A percentile compares a stretch with the other conserved stretches of the same genome.
These are phyloP conservation scores for Mycosarcoma maydis DNA, from an alignment of 1,284 basidiomycete genomes.

Conservation along the genomic window DNA sequence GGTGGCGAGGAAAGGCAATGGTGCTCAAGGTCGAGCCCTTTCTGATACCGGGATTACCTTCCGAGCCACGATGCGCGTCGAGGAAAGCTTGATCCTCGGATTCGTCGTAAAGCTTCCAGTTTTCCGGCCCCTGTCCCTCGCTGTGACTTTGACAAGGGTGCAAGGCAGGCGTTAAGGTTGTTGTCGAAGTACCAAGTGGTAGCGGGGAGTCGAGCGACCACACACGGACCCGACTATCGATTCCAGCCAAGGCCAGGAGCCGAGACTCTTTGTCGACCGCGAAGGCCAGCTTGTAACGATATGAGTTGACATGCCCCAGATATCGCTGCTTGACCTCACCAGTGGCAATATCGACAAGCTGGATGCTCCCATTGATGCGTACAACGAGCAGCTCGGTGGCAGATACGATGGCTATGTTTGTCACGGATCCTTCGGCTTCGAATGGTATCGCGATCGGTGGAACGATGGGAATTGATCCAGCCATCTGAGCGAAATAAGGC, in stretches of 20 bases:
- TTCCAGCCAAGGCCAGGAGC: slow-evolving; percentile 26
- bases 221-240: slow-evolving; percentile 24
- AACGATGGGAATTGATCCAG: no score
- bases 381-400: slow-evolving; percentile 13
- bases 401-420: slow-evolving; percentile 10
- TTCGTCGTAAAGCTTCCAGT: slow-evolving; percentile 3
- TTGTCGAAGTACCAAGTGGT: slow-evolving; percentile 9
- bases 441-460: neutral
- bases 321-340: slow-evolving; percentile 3
- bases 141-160: neutral
- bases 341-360: slow-evolving; percentile 7
- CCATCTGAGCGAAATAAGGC: neutral
- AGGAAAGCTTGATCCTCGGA: neutral
- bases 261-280: slow-evolving; percentile 15
- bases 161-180: neutral
- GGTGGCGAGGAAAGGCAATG: slow-evolving; percentile 6
- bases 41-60: neutral
- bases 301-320: slow-evolving; percentile 36
- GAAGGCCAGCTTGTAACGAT: slow-evolving; percentile 18
- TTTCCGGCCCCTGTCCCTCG: neutral
- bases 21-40: slow-evolving; percentile 15
- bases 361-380: slow-evolving; percentile 20
- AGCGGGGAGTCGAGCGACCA: slow-evolving; percentile 35
- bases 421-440: slow-evolving; percentile 15
- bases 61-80: neutral